Percentiles rank a stretch among this genome's conserved stretches.
These are phyloP conservation scores for Chenopodium formosanum DNA, from an alignment of 148 eudicot species.

Conservation along the genomic window DNA sequence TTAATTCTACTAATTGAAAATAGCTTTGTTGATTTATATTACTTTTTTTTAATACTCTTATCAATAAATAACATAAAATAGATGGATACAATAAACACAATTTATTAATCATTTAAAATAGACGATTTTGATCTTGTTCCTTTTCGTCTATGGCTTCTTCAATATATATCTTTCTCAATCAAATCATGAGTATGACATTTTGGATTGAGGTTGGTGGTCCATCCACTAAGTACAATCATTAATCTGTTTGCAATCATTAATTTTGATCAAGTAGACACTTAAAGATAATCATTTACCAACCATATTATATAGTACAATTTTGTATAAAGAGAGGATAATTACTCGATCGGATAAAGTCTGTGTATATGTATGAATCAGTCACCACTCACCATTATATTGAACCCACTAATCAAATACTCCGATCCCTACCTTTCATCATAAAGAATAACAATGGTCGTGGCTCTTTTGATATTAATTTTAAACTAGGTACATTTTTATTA, in stretches of 20 bases:
- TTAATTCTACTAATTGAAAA: too few species aligned
- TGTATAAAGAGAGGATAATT: not conserved
- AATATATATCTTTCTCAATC: slow-evolving; percentile 19
- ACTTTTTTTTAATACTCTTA: too few species aligned
- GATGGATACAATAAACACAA: not conserved
- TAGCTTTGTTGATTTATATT: too few species aligned
- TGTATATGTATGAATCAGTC: not conserved
- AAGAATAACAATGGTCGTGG: too few species aligned
- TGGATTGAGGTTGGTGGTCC: slow-evolving; percentile 25
- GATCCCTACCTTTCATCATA: too few species aligned
- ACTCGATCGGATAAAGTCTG: not conserved
- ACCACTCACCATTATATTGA: not conserved
- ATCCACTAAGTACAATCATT: slow-evolving; percentile 24
- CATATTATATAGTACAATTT: not conserved
- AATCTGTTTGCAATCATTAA: slow-evolving; percentile 10
- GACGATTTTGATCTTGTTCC: not conserved
- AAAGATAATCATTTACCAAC: not conserved
- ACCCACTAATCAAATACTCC: too few species aligned
- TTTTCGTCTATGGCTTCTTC: slow-evolving; percentile 17
- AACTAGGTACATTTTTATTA: too few species aligned
- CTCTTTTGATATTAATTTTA: too few species aligned
- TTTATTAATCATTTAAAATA: not conserved
- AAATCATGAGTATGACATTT: slow-evolving; percentile 6
- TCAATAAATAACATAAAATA: not conserved
- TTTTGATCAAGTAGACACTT: not conserved